phyloP scores from a whole-genome alignment of 179 eudicot genomes.

The Silene coronaria region DNA sequence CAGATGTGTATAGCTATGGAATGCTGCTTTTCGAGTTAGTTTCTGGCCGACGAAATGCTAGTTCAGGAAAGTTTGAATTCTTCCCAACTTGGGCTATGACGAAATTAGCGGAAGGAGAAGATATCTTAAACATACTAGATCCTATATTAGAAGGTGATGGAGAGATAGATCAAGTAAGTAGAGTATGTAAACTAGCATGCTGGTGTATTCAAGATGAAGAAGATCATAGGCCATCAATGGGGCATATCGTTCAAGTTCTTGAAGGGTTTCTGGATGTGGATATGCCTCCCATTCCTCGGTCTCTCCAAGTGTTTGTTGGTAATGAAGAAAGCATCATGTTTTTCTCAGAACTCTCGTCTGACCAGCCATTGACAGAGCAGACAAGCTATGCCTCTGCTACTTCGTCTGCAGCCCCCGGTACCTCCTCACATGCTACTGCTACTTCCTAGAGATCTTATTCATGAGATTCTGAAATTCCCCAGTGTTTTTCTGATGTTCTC shows the following conservation, averaged over 20 bases:
- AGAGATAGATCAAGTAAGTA: slow-evolving; percentile 32
- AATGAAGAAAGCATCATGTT: slow-evolving; percentile 18
- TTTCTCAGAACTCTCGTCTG: slow-evolving; percentile 8
- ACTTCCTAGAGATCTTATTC: not conserved
- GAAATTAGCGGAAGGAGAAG: slow-evolving; percentile 21
- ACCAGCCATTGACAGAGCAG: not conserved
- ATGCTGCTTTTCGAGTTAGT: slow-evolving; percentile 33
- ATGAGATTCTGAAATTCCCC: not conserved
- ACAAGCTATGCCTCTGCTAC: slow-evolving; percentile 18
- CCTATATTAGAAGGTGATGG: slow-evolving; percentile 21
- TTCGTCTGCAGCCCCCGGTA: not conserved
- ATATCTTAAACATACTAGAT: slow-evolving; percentile 18
- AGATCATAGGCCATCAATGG: slow-evolving; percentile 46
- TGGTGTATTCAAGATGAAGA: slow-evolving; percentile 47
- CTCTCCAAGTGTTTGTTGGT: slow-evolving; percentile 33
- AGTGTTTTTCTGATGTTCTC: not conserved
- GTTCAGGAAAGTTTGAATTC: slow-evolving; percentile 18
- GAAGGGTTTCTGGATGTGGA: slow-evolving; percentile 49
- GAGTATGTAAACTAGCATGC: slow-evolving; percentile 34
- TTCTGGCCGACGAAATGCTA: slow-evolving; percentile 25
- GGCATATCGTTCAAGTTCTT: slow-evolving; percentile 50
- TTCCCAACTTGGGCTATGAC: slow-evolving; percentile 25
- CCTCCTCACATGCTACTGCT: not conserved
- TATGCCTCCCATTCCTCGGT: slow-evolving; percentile 50
- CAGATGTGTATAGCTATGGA: slow-evolving; percentile 35